Conservation (phyloP, 2,329 filamentous ascomycete species). For the Fusarium tupiense region DNA sequence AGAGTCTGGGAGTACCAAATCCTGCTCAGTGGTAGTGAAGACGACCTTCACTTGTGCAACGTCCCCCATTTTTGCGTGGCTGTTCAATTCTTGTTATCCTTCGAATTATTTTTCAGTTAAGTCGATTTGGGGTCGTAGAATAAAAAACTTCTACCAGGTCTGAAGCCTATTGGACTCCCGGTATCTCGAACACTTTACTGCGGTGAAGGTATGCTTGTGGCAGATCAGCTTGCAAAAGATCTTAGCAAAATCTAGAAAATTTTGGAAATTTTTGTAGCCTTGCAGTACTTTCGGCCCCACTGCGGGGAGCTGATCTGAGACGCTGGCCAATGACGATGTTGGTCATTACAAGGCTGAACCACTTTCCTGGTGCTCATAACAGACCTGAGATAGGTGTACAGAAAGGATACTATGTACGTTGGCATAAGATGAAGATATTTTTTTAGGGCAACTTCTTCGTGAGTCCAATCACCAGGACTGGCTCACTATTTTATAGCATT, state of each 20-base stretch:
- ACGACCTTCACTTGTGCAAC: constrained; percentile 71
- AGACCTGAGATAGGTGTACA: background rate
- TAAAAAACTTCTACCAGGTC: background rate
- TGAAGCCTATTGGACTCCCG: constrained; percentile 18
- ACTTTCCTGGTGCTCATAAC: background rate
- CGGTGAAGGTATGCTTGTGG: constrained; percentile 5
- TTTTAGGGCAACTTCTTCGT: background rate
- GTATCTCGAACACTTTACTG: constrained; percentile 27
- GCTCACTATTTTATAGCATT: background rate
- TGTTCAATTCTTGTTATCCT: background rate
- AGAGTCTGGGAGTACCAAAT: constrained; percentile 70
- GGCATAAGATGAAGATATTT: background rate
- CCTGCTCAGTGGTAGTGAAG: constrained; percentile 71
- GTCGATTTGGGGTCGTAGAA: background rate
- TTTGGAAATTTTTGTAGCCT: constrained; percentile 43
- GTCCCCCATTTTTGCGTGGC: constrained; percentile 49
- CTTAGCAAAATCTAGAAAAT: constrained; percentile 38
- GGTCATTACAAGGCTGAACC: constrained; percentile 34
- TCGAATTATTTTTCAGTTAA: background rate
- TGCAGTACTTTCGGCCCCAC: constrained; percentile 32
- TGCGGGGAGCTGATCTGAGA: constrained; percentile 24
- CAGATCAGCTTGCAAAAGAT: constrained; percentile 22
- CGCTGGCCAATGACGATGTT: background rate
- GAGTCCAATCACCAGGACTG: background rate
- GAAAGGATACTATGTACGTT: background rate